Base-by-base conservation (phyloP, 768 basidiomycete genomes). In the Chalciporus chontae region DNA sequence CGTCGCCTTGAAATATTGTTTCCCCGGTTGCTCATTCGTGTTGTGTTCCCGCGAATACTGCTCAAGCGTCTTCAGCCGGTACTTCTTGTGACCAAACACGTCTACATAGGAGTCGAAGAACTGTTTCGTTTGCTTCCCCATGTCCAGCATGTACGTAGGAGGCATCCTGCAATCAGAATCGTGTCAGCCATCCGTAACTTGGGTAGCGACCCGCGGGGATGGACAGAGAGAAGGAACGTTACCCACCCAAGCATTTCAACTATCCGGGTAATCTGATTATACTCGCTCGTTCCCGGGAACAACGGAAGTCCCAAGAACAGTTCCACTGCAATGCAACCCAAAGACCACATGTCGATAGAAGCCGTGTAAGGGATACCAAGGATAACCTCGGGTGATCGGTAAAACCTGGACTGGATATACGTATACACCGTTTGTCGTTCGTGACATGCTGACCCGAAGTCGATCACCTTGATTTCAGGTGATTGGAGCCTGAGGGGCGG, bases 341-440 rank as follows among this genome's bases (percentile, higher is more conserved):
- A 72, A 15, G 91, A 94, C 96, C 96, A 99, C 94, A 99, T 97
- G 69, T 99, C 96, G 71, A 99, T 98, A 10, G 91, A 77, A 10
- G 93, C 84, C 19, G 87, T 94, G 68, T 99, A 98, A 11, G 94
- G 85, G 67, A 97, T 84, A 13, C 94, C 94, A 21, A 99, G 77
- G 24, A 99, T 77, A 15, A 99, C 96, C 72, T 99, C 96, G 11
- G 96, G 96, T 2, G 92, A 95, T 39, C 96, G 89, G 68, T 99
- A 99, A 74, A 99, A 99, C 43, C 96, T 81, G 8, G 94, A 97
- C 65, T 99, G 96, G 66, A 99, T 98, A 72, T 99, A 99, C 4
- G 96, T 99, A 69, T 99, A 99, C 38, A 98, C 94, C n/a, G 95
- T 99, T 70, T 97, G 94, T 60, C 91, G 86, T 71, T 98, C 96